Evolutionary conservation across 371 early-diverging fungal genomes (phyloP).

Genomic region (Coemansia sp.): DNA sequence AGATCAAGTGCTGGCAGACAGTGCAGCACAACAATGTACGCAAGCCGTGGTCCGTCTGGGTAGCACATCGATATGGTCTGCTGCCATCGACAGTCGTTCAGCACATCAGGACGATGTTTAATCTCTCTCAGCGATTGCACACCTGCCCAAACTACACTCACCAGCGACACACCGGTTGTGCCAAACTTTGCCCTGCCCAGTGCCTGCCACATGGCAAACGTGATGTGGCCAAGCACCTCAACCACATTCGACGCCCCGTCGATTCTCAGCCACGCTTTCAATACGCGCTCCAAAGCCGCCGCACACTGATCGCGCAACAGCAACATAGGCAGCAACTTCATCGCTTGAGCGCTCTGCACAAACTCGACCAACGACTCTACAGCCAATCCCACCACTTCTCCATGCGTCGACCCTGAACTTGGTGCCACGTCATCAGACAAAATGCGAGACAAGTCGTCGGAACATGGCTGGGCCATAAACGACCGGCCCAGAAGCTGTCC

Average conservation of each 20-base stretch:
- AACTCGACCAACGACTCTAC: conserved; percentile 38
- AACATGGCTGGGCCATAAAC: conserved; percentile 19
- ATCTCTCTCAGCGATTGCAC: conserved; percentile 8
- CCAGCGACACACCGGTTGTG: conserved; percentile 4
- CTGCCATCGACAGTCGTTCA: conserved; percentile 21
- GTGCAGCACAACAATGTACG: conserved; percentile 15
- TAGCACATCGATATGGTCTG: conserved; percentile 25
- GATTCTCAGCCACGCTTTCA: background rate
- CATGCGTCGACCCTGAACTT: background rate
- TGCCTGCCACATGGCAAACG: conserved; percentile 18
- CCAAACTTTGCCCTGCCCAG: conserved; percentile 12
- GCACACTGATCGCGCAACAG: conserved; percentile 22
- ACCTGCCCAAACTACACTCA: conserved; percentile 26
- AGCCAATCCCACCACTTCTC: background rate
- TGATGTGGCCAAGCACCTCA: background rate
- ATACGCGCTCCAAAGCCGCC: conserved; percentile 18
- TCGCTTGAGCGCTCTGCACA: background rate
- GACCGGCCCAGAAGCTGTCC: conserved; percentile 14
- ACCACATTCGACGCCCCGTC: background rate
- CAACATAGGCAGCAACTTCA: conserved; percentile 5
- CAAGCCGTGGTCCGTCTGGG: conserved; percentile 23
- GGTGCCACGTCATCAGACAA: conserved; percentile 1
- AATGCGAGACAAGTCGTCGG: conserved; percentile 13
- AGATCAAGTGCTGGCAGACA: background rate
- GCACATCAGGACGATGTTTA: background rate